A percentile compares a stretch with the other conserved stretches of the same genome.
These are phyloP conservation scores for Aspergillus costaricaensis DNA, from an alignment of 2,329 filamentous ascomycete genomes.

Conservation along the genomic window DNA sequence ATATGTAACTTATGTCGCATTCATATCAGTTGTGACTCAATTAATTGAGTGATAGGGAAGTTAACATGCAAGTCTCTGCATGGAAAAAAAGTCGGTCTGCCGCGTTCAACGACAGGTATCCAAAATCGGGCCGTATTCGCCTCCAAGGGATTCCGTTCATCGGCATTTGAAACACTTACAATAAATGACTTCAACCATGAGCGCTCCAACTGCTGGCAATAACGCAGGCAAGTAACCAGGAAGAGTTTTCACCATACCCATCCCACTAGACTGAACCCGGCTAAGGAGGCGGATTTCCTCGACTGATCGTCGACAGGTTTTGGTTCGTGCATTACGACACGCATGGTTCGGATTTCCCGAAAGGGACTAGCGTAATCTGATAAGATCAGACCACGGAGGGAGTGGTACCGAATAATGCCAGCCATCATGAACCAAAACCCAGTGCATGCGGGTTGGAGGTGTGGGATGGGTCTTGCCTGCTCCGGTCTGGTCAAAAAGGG, in stretches of 20 bases:
- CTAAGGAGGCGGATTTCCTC: not conserved
- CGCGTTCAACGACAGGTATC: not conserved
- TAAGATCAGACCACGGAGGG: slow-evolving; percentile 28
- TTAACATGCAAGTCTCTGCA: not conserved
- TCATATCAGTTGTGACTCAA: not conserved
- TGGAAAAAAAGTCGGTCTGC: slow-evolving; percentile 11
- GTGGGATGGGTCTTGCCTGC: not conserved
- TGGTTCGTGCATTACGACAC: slow-evolving; percentile 14
- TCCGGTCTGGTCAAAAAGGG: not conserved
- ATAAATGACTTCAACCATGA: not conserved
- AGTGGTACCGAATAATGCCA: slow-evolving; percentile 12
- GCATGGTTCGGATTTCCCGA: slow-evolving; percentile 10
- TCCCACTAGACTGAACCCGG: slow-evolving; percentile 5
- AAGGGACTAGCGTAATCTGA: slow-evolving; percentile 26
- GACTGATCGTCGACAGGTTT: slow-evolving; percentile 6
- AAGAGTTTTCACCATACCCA: slow-evolving; percentile 9
- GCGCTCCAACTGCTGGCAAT: slow-evolving; percentile 2
- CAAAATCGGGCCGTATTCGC: slow-evolving; percentile 16
- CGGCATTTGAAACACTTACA: slow-evolving; percentile 10
- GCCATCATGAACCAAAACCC: not conserved
- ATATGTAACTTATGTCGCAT: not conserved
- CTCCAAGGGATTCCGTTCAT: slow-evolving; percentile 15
- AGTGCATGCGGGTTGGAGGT: not conserved
- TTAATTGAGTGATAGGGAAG: no score
- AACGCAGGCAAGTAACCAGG: slow-evolving; percentile 5